Evolutionary conservation across 345 rosid genomes (phyloP).

Genomic region (Boechera divaricarpa): DNA sequence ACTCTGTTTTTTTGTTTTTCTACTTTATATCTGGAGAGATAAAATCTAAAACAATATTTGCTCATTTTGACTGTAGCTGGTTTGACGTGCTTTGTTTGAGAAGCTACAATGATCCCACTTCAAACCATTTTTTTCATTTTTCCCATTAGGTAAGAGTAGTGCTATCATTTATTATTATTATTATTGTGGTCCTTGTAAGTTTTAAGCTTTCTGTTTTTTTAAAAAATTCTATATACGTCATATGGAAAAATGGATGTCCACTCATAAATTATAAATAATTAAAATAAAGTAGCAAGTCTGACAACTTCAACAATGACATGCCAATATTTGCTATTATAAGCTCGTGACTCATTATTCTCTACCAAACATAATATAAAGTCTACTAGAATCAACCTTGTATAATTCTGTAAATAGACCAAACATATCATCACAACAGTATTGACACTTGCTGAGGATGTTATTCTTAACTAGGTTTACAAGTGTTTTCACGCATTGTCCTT

Average conservation of each 20-base stretch:
- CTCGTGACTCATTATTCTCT: slow-evolving; percentile 42
- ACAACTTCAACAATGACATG: slow-evolving; percentile 41
- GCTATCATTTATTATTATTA: slow-evolving; percentile 35
- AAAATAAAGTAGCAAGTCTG: slow-evolving; percentile 27
- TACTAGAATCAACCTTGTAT: slow-evolving; percentile 32
- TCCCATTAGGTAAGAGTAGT: slow-evolving; percentile 30
- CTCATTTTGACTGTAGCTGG: slow-evolving; percentile 33
- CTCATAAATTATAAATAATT: slow-evolving; percentile 8
- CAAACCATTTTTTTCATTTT: neutral
- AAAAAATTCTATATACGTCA: slow-evolving; percentile 4
- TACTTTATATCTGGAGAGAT: slow-evolving; percentile 13
- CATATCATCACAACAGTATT: slow-evolving; percentile 23
- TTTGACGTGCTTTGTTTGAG: slow-evolving; percentile 44
- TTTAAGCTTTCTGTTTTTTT: slow-evolving; percentile 3
- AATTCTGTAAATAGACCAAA: slow-evolving; percentile 37
- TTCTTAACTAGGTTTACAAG: slow-evolving; percentile 39
- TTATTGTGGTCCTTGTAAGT: slow-evolving; percentile 38
- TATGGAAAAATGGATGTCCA: slow-evolving; percentile 33
- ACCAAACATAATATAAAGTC: slow-evolving; percentile 6
- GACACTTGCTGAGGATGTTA: slow-evolving; percentile 33
- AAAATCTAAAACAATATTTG: neutral
- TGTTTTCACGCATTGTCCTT: slow-evolving; percentile 24
- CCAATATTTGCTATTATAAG: slow-evolving; percentile 44
- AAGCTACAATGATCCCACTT: slow-evolving; percentile 49
- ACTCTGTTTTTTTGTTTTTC: slow-evolving; percentile 34